These are phyloP conservation scores for Pulveroboletus sp. DNA, from an alignment of 1,284 basidiomycete species.

Conservation along the genomic window DNA sequence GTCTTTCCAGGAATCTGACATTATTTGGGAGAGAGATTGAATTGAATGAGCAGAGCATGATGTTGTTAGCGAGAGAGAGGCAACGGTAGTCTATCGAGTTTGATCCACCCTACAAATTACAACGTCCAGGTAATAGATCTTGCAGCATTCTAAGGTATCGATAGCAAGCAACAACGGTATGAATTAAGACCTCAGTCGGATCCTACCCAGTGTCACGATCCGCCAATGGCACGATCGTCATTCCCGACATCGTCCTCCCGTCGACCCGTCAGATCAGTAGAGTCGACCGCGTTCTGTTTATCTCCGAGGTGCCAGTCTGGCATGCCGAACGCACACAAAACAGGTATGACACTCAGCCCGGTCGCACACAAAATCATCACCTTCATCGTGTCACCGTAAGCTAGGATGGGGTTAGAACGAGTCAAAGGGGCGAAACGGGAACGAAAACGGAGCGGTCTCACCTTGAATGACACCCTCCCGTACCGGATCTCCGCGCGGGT, in stretches of 20 bases:
- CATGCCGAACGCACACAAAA: conserved; percentile 25
- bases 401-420: conserved; percentile 11
- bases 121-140: background rate
- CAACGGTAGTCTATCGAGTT: too few relatives aligned
- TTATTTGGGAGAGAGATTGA: background rate
- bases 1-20: background rate
- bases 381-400: conserved; percentile 43
- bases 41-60: background rate
- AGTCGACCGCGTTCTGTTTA: conserved; percentile 27
- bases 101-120: background rate
- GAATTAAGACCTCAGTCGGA: background rate
- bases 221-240: background rate
- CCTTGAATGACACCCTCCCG: conserved; percentile 46
- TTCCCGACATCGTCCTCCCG: background rate
- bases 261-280: conserved; percentile 17
- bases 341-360: conserved; percentile 23
- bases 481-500: conserved; percentile 41
- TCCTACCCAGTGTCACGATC: background rate
- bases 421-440: background rate
- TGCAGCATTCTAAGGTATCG: background rate
- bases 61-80: too few relatives aligned
- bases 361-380: conserved; percentile 35
- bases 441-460: conserved; percentile 10
- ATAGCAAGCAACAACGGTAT: background rate
- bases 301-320: conserved; percentile 27